Percentiles rank a stretch among this genome's conserved stretches.
phyloP scores from a whole-genome alignment of 225 moss, liverwort and hornwort species.

The Lunularia cruciata region DNA sequence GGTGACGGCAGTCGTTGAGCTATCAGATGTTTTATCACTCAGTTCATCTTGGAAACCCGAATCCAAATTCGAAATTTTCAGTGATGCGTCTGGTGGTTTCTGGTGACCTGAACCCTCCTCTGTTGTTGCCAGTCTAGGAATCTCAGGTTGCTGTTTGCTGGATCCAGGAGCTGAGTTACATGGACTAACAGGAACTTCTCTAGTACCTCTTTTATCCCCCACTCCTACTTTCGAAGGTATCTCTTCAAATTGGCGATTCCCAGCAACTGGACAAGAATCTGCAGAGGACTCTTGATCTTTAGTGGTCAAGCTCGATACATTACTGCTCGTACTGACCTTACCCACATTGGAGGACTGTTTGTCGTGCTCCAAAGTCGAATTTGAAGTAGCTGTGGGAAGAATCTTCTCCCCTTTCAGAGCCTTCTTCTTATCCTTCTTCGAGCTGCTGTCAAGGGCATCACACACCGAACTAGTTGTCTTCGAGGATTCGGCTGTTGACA shows the following conservation, averaged over 20 bases:
- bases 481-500: background rate
- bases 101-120: background rate
- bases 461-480: background rate
- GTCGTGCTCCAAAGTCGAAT: background rate
- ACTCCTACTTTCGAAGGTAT: background rate
- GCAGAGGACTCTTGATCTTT: conserved; percentile 11
- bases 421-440: conserved; percentile 8
- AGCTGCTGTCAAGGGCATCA: background rate
- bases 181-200: background rate
- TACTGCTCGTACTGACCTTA: background rate
- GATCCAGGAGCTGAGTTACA: background rate
- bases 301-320: background rate
- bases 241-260: conserved; percentile 3
- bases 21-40: conserved; percentile 5
- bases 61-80: conserved; percentile 12
- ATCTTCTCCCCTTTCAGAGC: conserved; percentile 3
- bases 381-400: background rate
- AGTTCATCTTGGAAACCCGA: background rate
- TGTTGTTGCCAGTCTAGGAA: conserved; percentile 1
- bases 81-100: conserved; percentile 4
- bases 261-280: background rate
- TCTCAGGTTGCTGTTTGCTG: background rate
- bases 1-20: background rate
- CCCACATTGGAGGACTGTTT: background rate
- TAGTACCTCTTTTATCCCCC: background rate